Evolutionary conservation across 441 rosid species (phyloP).

Genomic region (Oxalis stricta): DNA sequence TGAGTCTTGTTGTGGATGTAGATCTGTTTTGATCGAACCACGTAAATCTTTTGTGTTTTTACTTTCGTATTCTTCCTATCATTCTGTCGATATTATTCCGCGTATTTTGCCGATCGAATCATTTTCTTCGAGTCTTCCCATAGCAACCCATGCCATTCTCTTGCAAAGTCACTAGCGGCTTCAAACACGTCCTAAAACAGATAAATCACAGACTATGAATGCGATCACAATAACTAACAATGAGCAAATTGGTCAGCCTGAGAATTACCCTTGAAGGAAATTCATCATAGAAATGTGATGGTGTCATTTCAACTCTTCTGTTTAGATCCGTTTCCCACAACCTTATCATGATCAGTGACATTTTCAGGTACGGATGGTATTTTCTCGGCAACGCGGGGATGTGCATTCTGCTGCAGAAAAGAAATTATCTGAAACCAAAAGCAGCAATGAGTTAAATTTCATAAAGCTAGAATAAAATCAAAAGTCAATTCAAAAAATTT

Average conservation of each 20-base stretch:
- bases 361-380: conserved; percentile 82
- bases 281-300: conserved; percentile 67
- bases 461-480: neutral
- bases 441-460: conserved; percentile 1
- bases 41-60: too few species aligned
- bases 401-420: conserved; percentile 88
- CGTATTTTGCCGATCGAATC: conserved; percentile 62
- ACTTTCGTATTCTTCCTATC: conserved; percentile 21
- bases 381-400: conserved; percentile 74
- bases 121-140: conserved; percentile 87
- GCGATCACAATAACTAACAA: neutral
- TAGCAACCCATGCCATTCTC: conserved; percentile 48
- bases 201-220: neutral
- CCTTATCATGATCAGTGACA: conserved; percentile 94
- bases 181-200: conserved; percentile 65
- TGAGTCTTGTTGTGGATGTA: too few species aligned
- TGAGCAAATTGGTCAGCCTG: conserved; percentile 1
- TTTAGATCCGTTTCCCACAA: conserved; percentile 91
- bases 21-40: too few species aligned
- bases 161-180: conserved; percentile 64
- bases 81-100: conserved; percentile 54
- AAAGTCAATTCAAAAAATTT: neutral
- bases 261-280: conserved; percentile 68
- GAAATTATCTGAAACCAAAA: conserved; percentile 47
- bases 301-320: conserved; percentile 78